Conservation (phyloP, 2,329 filamentous ascomycete species). For the Penicillium hordei region DNA sequence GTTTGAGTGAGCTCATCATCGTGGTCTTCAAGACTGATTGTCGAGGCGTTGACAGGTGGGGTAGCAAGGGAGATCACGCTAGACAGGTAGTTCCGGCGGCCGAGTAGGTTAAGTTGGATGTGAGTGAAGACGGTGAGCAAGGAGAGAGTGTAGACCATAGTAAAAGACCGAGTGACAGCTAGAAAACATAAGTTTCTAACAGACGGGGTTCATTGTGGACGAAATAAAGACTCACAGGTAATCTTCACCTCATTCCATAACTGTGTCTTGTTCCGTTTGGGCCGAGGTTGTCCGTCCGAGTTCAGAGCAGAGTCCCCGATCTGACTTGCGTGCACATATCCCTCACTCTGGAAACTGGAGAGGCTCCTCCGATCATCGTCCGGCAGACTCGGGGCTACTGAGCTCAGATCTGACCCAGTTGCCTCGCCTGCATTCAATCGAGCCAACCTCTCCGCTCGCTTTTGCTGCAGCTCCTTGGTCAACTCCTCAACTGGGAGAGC, state of each 20-base stretch:
- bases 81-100: conserved; percentile 90
- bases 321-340: conserved; percentile 81
- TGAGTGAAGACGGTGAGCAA: conserved; percentile 89
- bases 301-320: conserved; percentile 55
- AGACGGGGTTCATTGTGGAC: neutral
- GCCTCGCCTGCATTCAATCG: conserved; percentile 57
- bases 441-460: conserved; percentile 73
- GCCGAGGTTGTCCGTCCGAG: conserved; percentile 48
- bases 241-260: conserved; percentile 98
- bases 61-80: conserved; percentile 90
- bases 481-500: conserved; percentile 89
- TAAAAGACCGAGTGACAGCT: conserved; percentile 90
- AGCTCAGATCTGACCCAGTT: conserved; percentile 57
- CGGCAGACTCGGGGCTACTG: conserved; percentile 65
- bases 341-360: conserved; percentile 72
- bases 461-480: conserved; percentile 89
- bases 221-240: conserved; percentile 61
- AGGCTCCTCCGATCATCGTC: conserved; percentile 67
- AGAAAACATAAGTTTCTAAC: conserved; percentile 3
- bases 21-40: conserved; percentile 87
- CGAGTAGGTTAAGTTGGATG: conserved; percentile 94
- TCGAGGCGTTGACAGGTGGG: conserved; percentile 65
- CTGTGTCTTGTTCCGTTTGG: conserved; percentile 82
- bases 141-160: conserved; percentile 84
- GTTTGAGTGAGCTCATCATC: conserved; percentile 85